Percentiles rank a stretch among this genome's conserved stretches.
Conservation (phyloP, 495 filamentous ascomycete genomes). For the Penicillium manginii region DNA sequence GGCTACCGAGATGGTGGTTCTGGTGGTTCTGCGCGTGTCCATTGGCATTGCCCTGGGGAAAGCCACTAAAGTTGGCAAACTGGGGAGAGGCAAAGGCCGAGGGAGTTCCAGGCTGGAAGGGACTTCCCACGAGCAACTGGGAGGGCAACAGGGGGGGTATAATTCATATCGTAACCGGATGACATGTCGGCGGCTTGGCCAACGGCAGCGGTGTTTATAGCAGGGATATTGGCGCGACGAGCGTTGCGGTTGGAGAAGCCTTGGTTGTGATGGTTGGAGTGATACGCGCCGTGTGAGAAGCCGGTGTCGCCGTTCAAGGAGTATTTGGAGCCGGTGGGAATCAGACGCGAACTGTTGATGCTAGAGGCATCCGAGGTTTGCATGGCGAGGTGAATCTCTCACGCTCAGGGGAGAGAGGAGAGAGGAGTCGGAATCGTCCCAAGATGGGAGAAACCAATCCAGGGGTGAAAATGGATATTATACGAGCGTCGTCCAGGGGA, state of each 20-base stretch:
- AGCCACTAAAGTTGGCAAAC: conserved; percentile 80
- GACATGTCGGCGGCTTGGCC: conserved; percentile 73
- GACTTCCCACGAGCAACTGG: conserved; percentile 90
- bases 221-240: conserved; percentile 82
- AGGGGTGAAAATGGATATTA: conserved; percentile 57
- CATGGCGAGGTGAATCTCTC: conserved; percentile 65
- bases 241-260: conserved; percentile 83
- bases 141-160: conserved; percentile 92
- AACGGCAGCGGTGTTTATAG: conserved; percentile 80
- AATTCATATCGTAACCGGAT: conserved; percentile 96
- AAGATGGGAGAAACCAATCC: conserved; percentile 4
- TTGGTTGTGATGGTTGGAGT: conserved; percentile 69
- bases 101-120: conserved; percentile 93
- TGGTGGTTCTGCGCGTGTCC: conserved; percentile 61
- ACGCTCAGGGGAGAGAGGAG: background rate
- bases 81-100: conserved; percentile 87
- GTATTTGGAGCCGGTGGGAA: conserved; percentile 66
- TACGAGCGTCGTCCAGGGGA: conserved; percentile 6
- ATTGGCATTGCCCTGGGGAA: conserved; percentile 68
- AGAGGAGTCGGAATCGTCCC: conserved; percentile 4
- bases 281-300: conserved; percentile 89
- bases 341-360: conserved; percentile 56
- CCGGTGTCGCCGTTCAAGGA: conserved; percentile 71
- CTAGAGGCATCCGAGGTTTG: conserved; percentile 72
- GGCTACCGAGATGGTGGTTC: conserved; percentile 56